Base-by-base conservation (phyloP, 2,329 filamentous ascomycete genomes). In the Monilinia polystroma region DNA sequence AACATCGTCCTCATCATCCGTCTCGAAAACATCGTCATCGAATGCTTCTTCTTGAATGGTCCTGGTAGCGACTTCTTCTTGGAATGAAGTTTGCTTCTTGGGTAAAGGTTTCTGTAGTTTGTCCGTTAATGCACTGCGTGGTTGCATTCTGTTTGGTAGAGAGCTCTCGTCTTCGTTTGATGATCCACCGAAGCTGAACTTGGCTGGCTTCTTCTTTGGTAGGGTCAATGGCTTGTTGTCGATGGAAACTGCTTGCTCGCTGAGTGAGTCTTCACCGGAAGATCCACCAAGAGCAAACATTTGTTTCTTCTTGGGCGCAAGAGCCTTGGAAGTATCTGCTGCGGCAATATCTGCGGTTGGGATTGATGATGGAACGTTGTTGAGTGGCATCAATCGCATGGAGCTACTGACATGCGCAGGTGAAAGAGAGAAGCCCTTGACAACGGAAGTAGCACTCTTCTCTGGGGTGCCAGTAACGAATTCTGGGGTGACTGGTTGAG, bases 351-450 rank as follows among this genome's bases (percentile, higher is more conserved):
- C 83, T 69, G 79, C 86, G 74, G 81, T 85, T 70, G 81, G 80
- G 75, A 66, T 80, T 75, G 70, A 81, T 74, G 59, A 80, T 66
- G 67, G 81, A 20, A 69, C 73, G 18, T 68, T 71, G 26, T 75
- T 66, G 45, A 76, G 71, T 55, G 74, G 75, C 51, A 76, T 73
- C 29, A 73, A 89, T 71, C 88, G 85, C 73, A 87, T 87, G 0
- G 88, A 90, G 1, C 87, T 89, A 12, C 87, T 89, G 53, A 90
- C 83, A 68, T 89, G 87, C 35, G 90, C 89, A 2, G 91, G 91
- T 5, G 90, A 91, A 79, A 97, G 97, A 6, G 90, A 91, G 79
- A 97, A 97, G 67, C 93, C 93, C 70, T 91, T 90, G 63, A 97
- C 89, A 67, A 97, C 85, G 70, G 89, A 93, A 68, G 79, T 82